Base-by-base conservation (phyloP, 2,329 filamentous ascomycete genomes). In the Aureobasidium lini region DNA sequence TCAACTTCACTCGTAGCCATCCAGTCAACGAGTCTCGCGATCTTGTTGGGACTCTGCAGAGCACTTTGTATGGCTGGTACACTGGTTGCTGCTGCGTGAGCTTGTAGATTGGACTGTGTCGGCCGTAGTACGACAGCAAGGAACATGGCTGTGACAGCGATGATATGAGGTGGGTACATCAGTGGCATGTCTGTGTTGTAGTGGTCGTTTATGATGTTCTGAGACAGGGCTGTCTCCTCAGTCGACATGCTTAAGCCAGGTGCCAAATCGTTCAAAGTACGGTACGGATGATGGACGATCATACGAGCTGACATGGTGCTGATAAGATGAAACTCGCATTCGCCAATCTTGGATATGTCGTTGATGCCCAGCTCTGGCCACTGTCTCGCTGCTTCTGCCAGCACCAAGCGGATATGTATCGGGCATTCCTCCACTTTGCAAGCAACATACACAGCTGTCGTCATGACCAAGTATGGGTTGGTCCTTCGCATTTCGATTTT, bases 401-500 rank as follows among this genome's bases (percentile, higher is more conserved):
- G 86, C 61, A 99, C 87, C 64, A 95, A 83, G 32, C 94, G 84
- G 68, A 99, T 97, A 72, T 99, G 94, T 72, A 97, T 93, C 2
- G 94, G 94, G 53, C 87, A 92, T 73, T 99, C 94, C 73, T 99
- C 94, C 84, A 95, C 96, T 76, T 99, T 99, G 77, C 91, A 96
- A 18, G 94, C 92, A 37, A 99, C 79, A 72, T 99, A 99, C 62
- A 97, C 82, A 5, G 93, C 89, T 1, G 94, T 97, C n/a, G 91
- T 87, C 64, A 96, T 82, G 61, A 97, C 85, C 37, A 97, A 84
- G 70, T 95, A 96, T 4, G 93, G 91, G 67, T 97, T 99, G 49
- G 92, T 96, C 63, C 87, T 85, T 60, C 93, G 87, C 64, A 97
- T 91, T 69, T 96, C 91, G 66, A 96, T 88, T 66, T 88, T 90